A percentile compares a stretch with the other conserved stretches of the same genome.
phyloP scores from a whole-genome alignment of 768 basidiomycete species.

The Collybia mongolica region DNA sequence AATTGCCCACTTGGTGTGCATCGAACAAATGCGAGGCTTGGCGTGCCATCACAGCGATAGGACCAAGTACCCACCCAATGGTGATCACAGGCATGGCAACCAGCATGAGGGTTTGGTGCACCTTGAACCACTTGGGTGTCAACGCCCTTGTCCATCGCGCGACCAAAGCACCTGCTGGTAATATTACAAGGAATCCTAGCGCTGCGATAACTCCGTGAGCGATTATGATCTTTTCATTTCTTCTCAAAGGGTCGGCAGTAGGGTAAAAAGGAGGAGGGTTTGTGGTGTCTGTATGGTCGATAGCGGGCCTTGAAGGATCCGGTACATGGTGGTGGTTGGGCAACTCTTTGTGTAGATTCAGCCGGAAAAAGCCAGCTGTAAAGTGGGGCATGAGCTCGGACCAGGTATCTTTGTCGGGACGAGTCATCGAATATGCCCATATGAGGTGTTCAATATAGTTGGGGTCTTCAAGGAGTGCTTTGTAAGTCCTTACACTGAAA shows the following conservation, averaged over 20 bases:
- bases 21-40: conserved; percentile 42
- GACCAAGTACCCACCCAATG: conserved; percentile 47
- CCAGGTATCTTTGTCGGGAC: conserved; percentile 20
- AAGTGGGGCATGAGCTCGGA: conserved; percentile 28
- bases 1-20: conserved; percentile 43
- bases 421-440: conserved; percentile 37
- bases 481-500: conserved; percentile 41
- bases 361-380: conserved; percentile 30
- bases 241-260: conserved; percentile 17
- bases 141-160: conserved; percentile 55
- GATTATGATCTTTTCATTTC: conserved; percentile 42
- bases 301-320: conserved; percentile 3
- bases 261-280: conserved; percentile 1
- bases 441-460: conserved; percentile 28
- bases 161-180: conserved; percentile 52
- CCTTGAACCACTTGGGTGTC: conserved; percentile 54
- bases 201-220: conserved; percentile 53
- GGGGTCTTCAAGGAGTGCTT: conserved; percentile 24
- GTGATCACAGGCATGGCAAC: conserved; percentile 49
- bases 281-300: neutral
- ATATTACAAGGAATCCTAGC: conserved; percentile 53
- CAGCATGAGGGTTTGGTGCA: conserved; percentile 46
- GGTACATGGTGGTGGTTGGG: conserved; percentile 9
- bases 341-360: conserved; percentile 32
- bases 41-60: conserved; percentile 41